Conservation (phyloP, 83 land plant species). For the Picea engelmannii region DNA sequence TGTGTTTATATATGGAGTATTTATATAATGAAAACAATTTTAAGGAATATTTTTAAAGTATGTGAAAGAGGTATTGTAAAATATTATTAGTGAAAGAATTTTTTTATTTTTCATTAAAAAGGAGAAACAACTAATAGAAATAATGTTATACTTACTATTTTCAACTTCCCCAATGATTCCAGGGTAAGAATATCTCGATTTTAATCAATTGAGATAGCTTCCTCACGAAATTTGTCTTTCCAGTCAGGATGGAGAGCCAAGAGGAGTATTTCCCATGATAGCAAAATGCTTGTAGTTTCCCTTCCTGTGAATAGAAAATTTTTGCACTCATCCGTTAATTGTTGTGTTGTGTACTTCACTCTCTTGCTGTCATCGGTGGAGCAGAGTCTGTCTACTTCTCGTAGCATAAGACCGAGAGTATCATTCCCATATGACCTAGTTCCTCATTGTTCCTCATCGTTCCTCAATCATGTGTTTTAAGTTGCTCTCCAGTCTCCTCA, state of each 20-base stretch:
- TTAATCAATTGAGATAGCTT: neutral
- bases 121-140: no score
- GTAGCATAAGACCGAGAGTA: neutral
- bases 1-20: no score
- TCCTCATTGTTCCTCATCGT: neutral
- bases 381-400: neutral
- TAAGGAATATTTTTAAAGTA: no score
- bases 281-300: slow-evolving; percentile 26
- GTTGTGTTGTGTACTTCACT: neutral
- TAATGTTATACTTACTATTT: neutral
- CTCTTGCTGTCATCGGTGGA: neutral
- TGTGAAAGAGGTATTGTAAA: no score
- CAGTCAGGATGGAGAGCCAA: slow-evolving; percentile 13
- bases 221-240: neutral
- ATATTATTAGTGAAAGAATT: no score
- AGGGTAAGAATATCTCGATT: neutral
- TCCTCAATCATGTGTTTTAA: neutral
- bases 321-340: slow-evolving; percentile 44
- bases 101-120: no score
- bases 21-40: no score
- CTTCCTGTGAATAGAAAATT: slow-evolving; percentile 51
- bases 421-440: slow-evolving; percentile 5
- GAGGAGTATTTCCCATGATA: slow-evolving; percentile 35
- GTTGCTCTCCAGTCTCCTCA: neutral
- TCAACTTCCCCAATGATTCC: neutral